phyloP scores from a whole-genome alignment of 768 basidiomycete genomes.

The Boletus sensibilis region DNA sequence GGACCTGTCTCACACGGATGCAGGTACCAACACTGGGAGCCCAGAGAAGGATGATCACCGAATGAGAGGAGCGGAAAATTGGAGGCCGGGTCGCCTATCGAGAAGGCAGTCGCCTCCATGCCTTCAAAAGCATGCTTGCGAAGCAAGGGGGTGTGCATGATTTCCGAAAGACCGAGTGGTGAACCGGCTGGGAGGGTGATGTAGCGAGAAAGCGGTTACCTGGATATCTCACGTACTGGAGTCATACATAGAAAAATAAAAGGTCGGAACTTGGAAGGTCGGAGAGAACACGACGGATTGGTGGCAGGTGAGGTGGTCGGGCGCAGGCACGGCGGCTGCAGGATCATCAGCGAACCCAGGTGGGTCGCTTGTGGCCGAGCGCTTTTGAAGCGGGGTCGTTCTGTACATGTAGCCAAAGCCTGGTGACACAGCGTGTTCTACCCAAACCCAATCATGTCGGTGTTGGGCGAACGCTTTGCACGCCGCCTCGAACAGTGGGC shows the following conservation, averaged over 20 bases:
- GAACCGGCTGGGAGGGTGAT: constrained; percentile 53
- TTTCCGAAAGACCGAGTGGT: constrained; percentile 54
- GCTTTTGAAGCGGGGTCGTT: constrained; percentile 25
- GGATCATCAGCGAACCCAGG: constrained; percentile 36
- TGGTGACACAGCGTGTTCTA: constrained; percentile 52
- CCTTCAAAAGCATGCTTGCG: constrained; percentile 45
- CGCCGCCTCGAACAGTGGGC: constrained; percentile 56
- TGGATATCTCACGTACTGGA: constrained; percentile 53
- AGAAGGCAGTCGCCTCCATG: constrained; percentile 50
- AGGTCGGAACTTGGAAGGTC: constrained; percentile 77
- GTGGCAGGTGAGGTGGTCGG: constrained; percentile 43
- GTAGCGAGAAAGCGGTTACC: constrained; percentile 13
- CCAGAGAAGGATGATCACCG: constrained; percentile 81
- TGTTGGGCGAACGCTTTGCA: constrained; percentile 51
- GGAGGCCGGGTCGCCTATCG: constrained; percentile 48
- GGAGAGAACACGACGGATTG: constrained; percentile 77
- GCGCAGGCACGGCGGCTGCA: constrained; percentile 33
- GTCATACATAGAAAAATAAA: constrained; percentile 75
- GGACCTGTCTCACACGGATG: constrained; percentile 80
- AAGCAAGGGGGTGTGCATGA: constrained; percentile 61
- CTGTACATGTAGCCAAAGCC: constrained; percentile 51
- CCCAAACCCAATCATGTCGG: constrained; percentile 56
- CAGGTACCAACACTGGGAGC: constrained; percentile 77
- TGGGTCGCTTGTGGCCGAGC: constrained; percentile 4
- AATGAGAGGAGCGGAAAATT: constrained; percentile 80